phyloP scores from a whole-genome alignment of 1,139 yeast species.

The Scheffersomyces parashehatae region DNA sequence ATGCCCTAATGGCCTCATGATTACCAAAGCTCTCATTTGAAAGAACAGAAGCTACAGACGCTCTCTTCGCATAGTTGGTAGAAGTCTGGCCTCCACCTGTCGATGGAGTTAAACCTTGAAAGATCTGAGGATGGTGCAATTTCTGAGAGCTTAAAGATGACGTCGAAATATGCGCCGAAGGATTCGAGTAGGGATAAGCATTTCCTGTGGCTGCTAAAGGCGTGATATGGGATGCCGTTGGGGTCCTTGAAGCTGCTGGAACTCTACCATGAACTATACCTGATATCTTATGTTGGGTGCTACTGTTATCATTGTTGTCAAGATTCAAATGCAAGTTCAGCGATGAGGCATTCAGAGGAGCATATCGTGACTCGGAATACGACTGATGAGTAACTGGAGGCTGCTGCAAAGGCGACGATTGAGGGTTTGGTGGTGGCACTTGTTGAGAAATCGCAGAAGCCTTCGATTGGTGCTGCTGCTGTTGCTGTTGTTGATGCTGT shows the following conservation, averaged over 20 bases:
- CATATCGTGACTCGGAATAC: constrained; percentile 23
- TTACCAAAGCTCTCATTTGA: constrained; percentile 23
- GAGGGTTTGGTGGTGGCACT: constrained; percentile 1
- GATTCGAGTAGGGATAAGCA: constrained; percentile 10
- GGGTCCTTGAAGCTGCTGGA: no score
- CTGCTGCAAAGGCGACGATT: neutral
- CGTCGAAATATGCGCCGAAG: constrained; percentile 18
- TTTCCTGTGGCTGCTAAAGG: neutral
- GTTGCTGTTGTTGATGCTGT: no score
- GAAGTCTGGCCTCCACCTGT: neutral
- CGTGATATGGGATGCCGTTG: no score
- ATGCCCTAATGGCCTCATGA: constrained; percentile 14
- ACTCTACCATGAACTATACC: no score
- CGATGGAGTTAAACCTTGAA: neutral
- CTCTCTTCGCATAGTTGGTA: constrained; percentile 16
- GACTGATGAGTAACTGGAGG: neutral
- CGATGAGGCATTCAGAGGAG: constrained; percentile 27
- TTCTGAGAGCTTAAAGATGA: constrained; percentile 10
- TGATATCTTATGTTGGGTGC: no score
- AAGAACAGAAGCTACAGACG: constrained; percentile 25
- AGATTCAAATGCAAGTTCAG: constrained; percentile 17
- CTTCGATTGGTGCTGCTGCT: no score
- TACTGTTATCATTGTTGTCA: no score
- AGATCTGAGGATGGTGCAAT: neutral
- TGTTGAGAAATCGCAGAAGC: constrained; percentile 2